Conservation (phyloP, 2,329 filamentous ascomycete species). For the Apiospora saccharicola region DNA sequence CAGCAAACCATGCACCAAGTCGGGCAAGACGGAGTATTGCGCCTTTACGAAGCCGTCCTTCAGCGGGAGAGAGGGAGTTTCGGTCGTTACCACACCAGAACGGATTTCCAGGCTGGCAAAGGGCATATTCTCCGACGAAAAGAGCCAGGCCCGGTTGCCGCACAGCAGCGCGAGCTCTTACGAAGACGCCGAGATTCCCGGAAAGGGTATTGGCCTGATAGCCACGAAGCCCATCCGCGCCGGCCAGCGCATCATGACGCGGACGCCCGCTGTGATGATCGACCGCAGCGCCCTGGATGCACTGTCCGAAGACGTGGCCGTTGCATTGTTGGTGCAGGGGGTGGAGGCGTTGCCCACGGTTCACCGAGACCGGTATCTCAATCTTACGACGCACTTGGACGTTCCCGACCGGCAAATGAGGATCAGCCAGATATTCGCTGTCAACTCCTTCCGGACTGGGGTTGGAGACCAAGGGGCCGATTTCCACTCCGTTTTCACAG, state of each 20-base stretch:
- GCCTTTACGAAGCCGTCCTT: conserved; percentile 37
- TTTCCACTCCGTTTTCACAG: conserved; percentile 42
- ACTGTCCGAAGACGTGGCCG: conserved; percentile 32
- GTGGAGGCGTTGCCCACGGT: conserved; percentile 35
- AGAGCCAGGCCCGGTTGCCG: conserved; percentile 18
- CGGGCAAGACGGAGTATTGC: conserved; percentile 33
- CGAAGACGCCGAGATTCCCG: conserved; percentile 37
- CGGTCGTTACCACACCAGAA: conserved; percentile 39
- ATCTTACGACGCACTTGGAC: conserved; percentile 38
- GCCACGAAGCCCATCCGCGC: conserved; percentile 37
- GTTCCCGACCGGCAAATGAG: conserved; percentile 32
- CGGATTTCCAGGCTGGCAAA: conserved; percentile 32
- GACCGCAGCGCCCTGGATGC: conserved; percentile 38
- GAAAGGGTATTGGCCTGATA: conserved; percentile 44
- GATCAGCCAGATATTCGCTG: conserved; percentile 42
- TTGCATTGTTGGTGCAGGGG: conserved; percentile 37
- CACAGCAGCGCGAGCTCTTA: conserved; percentile 27
- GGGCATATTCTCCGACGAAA: not conserved
- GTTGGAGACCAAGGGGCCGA: conserved; percentile 34
- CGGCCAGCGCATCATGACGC: conserved; percentile 40
- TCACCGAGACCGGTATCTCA: conserved; percentile 37
- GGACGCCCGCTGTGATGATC: conserved; percentile 43
- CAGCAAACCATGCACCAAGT: conserved; percentile 29
- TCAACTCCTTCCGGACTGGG: conserved; percentile 42
- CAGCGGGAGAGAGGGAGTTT: conserved; percentile 36